These are phyloP conservation scores for Solanum hybrid DNA, from an alignment of 305 asterid species.

Conservation along the genomic window DNA sequence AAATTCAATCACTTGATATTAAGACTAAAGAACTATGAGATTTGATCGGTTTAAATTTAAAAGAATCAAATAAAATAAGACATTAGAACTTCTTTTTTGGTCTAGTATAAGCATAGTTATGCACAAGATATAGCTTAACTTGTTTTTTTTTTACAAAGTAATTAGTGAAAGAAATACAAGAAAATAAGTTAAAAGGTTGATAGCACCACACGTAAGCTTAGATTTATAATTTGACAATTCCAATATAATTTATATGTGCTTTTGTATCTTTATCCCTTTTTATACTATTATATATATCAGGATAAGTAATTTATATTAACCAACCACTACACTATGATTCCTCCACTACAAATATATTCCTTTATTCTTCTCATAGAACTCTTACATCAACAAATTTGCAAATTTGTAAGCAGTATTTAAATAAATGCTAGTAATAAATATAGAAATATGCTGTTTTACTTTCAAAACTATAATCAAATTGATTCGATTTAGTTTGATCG, in stretches of 20 bases:
- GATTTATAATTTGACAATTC: neutral
- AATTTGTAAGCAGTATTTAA: neutral
- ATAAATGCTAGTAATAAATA: neutral
- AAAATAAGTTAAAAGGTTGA: neutral
- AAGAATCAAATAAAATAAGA: neutral
- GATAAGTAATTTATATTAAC: neutral
- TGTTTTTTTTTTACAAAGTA: neutral
- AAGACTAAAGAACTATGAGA: neutral
- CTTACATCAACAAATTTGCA: neutral
- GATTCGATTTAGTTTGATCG: neutral
- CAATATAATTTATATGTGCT: neutral
- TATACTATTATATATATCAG: neutral
- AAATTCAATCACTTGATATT: neutral
- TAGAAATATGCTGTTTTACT: neutral
- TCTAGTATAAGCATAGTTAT: neutral
- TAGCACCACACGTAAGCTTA: neutral
- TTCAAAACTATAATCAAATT: neutral
- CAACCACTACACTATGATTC: neutral
- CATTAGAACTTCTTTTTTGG: neutral
- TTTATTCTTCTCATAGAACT: neutral
- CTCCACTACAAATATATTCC: neutral
- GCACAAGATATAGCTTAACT: neutral
- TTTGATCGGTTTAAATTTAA: accelerated
- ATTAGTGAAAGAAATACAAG: neutral
- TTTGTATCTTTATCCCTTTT: neutral